phyloP scores from a whole-genome alignment of 1,139 yeast genomes.

The Zygoascus hellenicus region DNA sequence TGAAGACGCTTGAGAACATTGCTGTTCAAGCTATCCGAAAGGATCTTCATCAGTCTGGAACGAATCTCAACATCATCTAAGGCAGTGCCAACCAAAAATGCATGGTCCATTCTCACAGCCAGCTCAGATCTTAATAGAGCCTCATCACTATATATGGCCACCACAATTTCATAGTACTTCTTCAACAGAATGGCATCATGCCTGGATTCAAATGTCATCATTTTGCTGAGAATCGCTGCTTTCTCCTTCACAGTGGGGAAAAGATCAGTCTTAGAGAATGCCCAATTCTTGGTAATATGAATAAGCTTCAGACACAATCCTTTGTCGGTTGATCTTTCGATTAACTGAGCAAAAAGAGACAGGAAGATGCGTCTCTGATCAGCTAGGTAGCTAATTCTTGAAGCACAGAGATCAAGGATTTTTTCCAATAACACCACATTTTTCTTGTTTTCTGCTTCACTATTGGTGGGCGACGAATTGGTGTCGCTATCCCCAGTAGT shows the following conservation, averaged over 20 bases:
- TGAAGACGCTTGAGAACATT: conserved; percentile 75
- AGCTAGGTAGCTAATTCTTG: conserved; percentile 77
- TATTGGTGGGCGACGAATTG: conserved; percentile 11
- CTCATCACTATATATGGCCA: conserved; percentile 82
- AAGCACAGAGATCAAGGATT: conserved; percentile 68
- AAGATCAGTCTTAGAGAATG: conserved; percentile 71
- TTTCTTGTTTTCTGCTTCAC: conserved; percentile 69
- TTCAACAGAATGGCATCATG: conserved; percentile 78
- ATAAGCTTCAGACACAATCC: conserved; percentile 71
- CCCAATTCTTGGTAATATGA: conserved; percentile 80
- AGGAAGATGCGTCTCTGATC: conserved; percentile 90
- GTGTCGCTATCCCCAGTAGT: conserved; percentile 13
- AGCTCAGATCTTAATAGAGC: conserved; percentile 78
- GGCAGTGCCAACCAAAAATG: conserved; percentile 90
- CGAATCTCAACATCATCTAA: conserved; percentile 73
- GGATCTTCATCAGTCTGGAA: conserved; percentile 69
- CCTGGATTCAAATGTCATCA: conserved; percentile 87
- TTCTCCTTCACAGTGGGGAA: conserved; percentile 96
- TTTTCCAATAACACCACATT: conserved; percentile 72
- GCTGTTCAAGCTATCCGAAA: conserved; percentile 73
- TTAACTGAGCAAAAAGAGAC: conserved; percentile 78
- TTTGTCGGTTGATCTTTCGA: conserved; percentile 81
- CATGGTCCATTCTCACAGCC: conserved; percentile 94
- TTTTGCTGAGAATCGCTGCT: conserved; percentile 88
- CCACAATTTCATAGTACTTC: conserved; percentile 78